Conservation (phyloP, 805 yeast species). For the Pichia sporocuriosa region DNA sequence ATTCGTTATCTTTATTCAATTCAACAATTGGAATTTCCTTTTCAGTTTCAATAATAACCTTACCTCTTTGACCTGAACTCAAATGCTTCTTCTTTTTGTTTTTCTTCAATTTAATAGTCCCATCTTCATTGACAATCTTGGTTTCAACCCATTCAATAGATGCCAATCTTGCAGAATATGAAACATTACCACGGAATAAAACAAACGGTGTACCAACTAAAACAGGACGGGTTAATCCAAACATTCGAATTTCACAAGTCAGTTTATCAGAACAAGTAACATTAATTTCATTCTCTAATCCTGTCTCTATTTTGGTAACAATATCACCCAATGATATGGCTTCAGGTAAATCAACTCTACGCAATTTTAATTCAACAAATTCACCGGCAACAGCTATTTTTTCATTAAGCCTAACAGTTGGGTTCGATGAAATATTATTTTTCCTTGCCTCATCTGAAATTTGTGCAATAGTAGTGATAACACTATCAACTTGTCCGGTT, state of each 20-base stretch:
- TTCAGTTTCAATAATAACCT: constrained; percentile 38
- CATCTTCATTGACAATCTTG: constrained; percentile 26
- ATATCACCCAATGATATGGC: constrained; percentile 64
- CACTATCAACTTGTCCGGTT: constrained; percentile 35
- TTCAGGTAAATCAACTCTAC: constrained; percentile 30
- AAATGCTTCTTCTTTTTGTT: constrained; percentile 50
- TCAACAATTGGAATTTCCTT: constrained; percentile 5
- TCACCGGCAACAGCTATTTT: constrained; percentile 48
- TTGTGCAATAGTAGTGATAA: constrained; percentile 21
- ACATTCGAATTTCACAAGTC: constrained; percentile 52
- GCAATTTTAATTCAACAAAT: constrained; percentile 40
- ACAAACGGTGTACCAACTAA: constrained; percentile 75
- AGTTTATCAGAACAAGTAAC: constrained; percentile 43
- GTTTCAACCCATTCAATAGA: constrained; percentile 31
- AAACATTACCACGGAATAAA: constrained; percentile 67
- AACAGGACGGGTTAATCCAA: constrained; percentile 65
- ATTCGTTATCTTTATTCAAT: neutral
- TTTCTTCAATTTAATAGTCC: constrained; percentile 26
- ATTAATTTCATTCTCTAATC: neutral
- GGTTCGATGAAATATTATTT: constrained; percentile 12
- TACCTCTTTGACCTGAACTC: constrained; percentile 52
- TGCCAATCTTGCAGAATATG: constrained; percentile 60
- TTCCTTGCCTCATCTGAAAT: constrained; percentile 14
- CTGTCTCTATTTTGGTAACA: constrained; percentile 30
- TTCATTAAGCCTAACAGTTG: constrained; percentile 15